Percentiles rank a stretch among this genome's conserved stretches.
phyloP scores from a whole-genome alignment of 495 filamentous ascomycete genomes.

The Darksidea phi region DNA sequence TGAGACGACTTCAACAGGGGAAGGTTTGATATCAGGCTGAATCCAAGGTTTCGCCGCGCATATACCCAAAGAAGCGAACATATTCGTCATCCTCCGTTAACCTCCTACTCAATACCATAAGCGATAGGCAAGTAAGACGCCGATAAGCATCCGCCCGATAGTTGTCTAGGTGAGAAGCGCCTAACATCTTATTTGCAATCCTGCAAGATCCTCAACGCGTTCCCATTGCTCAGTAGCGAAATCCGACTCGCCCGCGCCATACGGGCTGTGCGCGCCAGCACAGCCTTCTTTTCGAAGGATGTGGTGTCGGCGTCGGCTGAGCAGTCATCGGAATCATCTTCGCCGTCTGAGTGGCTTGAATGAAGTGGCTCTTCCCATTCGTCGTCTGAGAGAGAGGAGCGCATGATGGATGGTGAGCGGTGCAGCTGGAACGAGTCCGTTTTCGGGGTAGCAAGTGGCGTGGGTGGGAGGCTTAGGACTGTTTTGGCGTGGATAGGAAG shows the following conservation, averaged over 20 bases:
- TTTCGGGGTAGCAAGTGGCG: neutral
- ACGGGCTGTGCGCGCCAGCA: neutral
- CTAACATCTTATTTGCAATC: neutral
- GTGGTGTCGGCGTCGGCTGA: neutral
- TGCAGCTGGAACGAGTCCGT: neutral
- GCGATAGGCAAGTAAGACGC: too few relatives aligned
- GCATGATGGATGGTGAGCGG: neutral
- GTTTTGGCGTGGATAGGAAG: neutral
- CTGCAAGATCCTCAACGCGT: neutral
- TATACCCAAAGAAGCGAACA: too few relatives aligned
- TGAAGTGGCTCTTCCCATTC: slow-evolving; percentile 1
- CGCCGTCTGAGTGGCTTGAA: neutral
- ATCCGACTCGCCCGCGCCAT: neutral
- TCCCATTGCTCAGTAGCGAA: neutral
- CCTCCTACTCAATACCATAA: too few relatives aligned
- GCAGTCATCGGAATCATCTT: neutral
- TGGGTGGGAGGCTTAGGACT: neutral
- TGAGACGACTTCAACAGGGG: too few relatives aligned
- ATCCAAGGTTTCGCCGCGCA: too few relatives aligned
- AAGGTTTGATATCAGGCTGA: too few relatives aligned
- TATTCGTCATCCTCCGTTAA: too few relatives aligned
- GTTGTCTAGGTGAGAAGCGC: too few relatives aligned
- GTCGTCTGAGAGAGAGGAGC: neutral
- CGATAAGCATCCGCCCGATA: too few relatives aligned
- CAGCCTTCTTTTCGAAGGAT: neutral